phyloP scores from a whole-genome alignment of 2,329 filamentous ascomycete genomes.

The Simplicillium aogashimaense region DNA sequence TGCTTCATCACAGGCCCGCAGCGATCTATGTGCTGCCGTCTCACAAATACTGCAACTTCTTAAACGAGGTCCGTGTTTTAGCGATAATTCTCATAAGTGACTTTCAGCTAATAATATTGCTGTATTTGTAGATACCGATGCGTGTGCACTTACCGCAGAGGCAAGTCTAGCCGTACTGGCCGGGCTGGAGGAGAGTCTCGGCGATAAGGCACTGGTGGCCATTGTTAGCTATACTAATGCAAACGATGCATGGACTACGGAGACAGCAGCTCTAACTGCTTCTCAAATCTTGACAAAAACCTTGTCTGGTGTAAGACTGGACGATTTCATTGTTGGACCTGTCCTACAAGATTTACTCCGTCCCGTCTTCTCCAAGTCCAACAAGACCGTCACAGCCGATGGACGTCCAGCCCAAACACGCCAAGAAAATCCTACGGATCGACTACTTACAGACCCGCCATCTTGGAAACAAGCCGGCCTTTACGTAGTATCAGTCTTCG shows the following conservation, averaged over 20 bases:
- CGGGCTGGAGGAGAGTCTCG: conserved; percentile 1
- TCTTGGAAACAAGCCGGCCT: conserved; percentile 14
- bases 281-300: conserved; percentile 18
- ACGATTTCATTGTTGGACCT: conserved; percentile 36
- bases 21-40: too few species aligned
- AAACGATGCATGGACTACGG: conserved; percentile 27
- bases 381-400: conserved; percentile 24
- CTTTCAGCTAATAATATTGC: too few species aligned
- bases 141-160: too few species aligned
- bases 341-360: conserved; percentile 56
- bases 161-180: too few species aligned
- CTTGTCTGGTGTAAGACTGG: conserved; percentile 10
- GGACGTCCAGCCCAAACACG: conserved; percentile 18
- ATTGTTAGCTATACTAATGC: conserved; percentile 20
- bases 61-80: too few species aligned
- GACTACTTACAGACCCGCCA: conserved; percentile 4
- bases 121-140: too few species aligned
- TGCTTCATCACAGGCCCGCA: too few species aligned
- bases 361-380: conserved; percentile 53
- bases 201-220: conserved; percentile 16
- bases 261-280: conserved; percentile 18
- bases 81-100: too few species aligned
- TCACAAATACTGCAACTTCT: too few species aligned
- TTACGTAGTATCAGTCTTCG: conserved; percentile 14
- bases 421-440: not conserved